These are phyloP conservation scores for Stramenopiles sp. DNA, from an alignment of 352 stramenopile species.

Conservation along the genomic window DNA sequence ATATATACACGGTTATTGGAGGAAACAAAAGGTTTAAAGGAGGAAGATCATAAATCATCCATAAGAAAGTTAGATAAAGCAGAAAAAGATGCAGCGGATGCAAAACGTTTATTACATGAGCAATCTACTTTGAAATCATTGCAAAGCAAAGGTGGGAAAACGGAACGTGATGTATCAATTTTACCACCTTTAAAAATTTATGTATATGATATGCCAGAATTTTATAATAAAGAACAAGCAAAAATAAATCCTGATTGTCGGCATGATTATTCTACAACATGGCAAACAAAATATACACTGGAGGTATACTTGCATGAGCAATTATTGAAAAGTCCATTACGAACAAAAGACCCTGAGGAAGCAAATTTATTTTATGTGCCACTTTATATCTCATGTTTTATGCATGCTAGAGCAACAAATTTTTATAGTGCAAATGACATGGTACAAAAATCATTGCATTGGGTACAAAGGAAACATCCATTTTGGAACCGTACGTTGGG, in stretches of 20 bases:
- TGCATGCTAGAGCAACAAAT: not conserved
- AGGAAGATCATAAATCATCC: too few species aligned
- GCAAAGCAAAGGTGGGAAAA: not conserved
- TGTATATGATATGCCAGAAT: constrained; percentile 3
- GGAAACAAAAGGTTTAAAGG: not conserved
- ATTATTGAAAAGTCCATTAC: not conserved
- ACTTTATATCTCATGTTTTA: not conserved
- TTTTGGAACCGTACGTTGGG: not conserved
- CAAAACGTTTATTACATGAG: not conserved
- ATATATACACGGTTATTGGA: not conserved
- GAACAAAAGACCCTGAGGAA: not conserved
- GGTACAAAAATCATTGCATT: not conserved
- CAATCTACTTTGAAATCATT: not conserved
- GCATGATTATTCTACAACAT: not conserved
- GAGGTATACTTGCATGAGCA: constrained; percentile 1
- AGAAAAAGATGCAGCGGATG: not conserved
- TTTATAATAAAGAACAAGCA: not conserved
- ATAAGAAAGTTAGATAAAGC: not conserved
- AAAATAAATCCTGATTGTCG: not conserved
- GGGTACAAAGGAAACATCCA: not conserved
- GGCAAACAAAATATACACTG: not conserved
- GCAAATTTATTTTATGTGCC: not conserved
- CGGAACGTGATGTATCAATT: not conserved
- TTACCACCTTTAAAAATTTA: not conserved
- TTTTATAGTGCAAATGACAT: not conserved